Base-by-base conservation (phyloP, 2,329 filamentous ascomycete genomes). In the Alternaria postmessia region DNA sequence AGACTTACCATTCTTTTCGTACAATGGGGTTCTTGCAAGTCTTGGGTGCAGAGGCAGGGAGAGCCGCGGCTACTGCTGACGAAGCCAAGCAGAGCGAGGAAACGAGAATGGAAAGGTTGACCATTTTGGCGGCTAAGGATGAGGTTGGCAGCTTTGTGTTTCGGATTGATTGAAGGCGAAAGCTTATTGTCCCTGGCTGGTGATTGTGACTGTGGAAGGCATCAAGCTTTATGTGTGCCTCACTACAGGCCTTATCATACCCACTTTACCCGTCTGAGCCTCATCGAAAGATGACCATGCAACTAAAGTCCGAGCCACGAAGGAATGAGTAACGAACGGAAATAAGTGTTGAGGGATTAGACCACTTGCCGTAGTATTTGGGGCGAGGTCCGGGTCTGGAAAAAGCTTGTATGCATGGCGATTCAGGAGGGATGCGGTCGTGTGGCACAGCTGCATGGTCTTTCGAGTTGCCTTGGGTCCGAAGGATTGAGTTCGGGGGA, bases 161-260 rank as follows among this genome's bases (percentile, higher is more conserved):
- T 46, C 43, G 11, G 5, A 20, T 46, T 30, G 24, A 30, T 30
- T 28, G 48, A 46, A 32, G 49, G 41, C 55, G 42, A 46, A 53
- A 44, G 49, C 47, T 53, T 53, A 34, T 14, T 36, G 55, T 52
- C 47, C 44, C 54, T 38, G 16, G 34, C 34, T 57, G 47, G n/a
- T 26, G 34, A 22, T 26, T 53, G 55, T 51, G 28, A 46, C n/a
- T 24, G 39, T 39, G 39, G 49, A 38, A 32, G 48, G 22, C 48
- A 41, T 51, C 48, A 53, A 52, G 55, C 55, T 58, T 53, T 58
- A 58, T 58, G 42, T 53, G 48, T 43, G 48, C 22, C 55, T 41
- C 38, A 12, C 4, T 46, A 5, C 26, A 46, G 26, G 26, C 43
- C 43, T 46, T 30, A 14, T 20, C 43, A 30, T 8, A 30, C 43